Base-by-base conservation (phyloP, 306 rosid species). In the Lathyrus oleraceus region DNA sequence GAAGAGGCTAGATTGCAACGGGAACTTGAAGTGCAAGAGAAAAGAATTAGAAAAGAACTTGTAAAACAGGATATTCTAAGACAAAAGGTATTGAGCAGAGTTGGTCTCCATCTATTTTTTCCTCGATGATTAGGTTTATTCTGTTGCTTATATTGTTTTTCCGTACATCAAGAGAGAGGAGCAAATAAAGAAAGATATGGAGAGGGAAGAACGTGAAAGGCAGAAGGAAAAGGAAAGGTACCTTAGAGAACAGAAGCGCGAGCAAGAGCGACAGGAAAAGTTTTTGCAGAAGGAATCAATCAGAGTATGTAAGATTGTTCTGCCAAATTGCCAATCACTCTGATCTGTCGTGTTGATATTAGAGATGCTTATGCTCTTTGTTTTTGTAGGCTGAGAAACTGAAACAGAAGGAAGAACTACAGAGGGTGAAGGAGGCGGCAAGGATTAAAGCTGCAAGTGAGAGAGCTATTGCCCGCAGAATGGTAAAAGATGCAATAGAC, bases 11-110 rank as follows among this genome's bases (percentile, higher is more conserved):
- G 88, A 84, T 75, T 85, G 74, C 87, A 83, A 38, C 81, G 84
- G 49, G 96, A 87, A 70, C 72, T 87, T 82, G 96, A 87, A 79
- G 94, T 81, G 44, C 85, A 87, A n/a, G 94, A 90, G 81, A 87
- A 75, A 72, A 86, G 80, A 75, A 79, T 85, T 59, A 78, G 86
- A 61, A 90, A 87, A 79, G 96, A 90, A 76, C 87, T 84, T 61
- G 89, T 75, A 74, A 90, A 87, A 74, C 94, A 86, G 82, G 94
- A 90, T 84, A 81, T 87, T 54, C 57, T 90, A 72, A 85, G 89
- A 81, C 86, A 78, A 72, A 90, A 87, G 96, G 96, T 90, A 42
- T 56, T 23, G 36, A 3, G 13, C 36, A 54, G 70, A 57, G 52
- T 21, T 54, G 28, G 42, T 45, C 75, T 61, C 11, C 35, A 7